Conservation (phyloP, 2,329 filamentous ascomycete species). For the Aspergillus puulaauensis region DNA sequence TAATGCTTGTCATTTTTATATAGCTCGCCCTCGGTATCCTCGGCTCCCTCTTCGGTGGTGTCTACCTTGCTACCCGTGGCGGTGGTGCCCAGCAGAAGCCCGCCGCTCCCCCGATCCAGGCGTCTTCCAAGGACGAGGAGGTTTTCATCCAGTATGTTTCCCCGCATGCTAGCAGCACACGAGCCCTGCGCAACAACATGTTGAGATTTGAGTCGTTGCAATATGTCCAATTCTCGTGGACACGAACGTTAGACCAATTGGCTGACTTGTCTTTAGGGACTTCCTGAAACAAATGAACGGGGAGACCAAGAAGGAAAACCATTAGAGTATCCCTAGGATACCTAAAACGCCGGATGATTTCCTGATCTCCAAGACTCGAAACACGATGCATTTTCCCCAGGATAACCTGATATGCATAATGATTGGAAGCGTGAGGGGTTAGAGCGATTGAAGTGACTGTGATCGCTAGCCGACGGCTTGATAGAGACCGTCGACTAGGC, state of each 20-base stretch:
- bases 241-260: neutral
- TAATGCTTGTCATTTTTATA: constrained; percentile 2
- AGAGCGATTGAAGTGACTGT: constrained; percentile 3
- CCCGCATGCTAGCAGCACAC: neutral
- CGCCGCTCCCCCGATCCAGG: constrained; percentile 60
- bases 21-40: constrained; percentile 64
- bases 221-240: neutral
- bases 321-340: constrained; percentile 25
- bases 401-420: neutral
- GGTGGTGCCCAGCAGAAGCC: constrained; percentile 42
- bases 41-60: constrained; percentile 49
- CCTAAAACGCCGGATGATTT: constrained; percentile 12
- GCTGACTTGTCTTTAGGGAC: constrained; percentile 36
- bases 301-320: constrained; percentile 47
- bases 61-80: constrained; percentile 46
- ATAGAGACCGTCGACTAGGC: constrained; percentile 7
- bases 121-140: constrained; percentile 66
- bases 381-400: neutral
- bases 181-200: neutral
- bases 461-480: neutral
- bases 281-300: constrained; percentile 52
- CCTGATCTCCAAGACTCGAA: constrained; percentile 1
- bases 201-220: neutral
- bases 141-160: constrained; percentile 65
- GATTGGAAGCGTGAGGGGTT: neutral